These are phyloP conservation scores for Rhizodiscina lignyota DNA, from an alignment of 495 filamentous ascomycete genomes.

Conservation along the genomic window DNA sequence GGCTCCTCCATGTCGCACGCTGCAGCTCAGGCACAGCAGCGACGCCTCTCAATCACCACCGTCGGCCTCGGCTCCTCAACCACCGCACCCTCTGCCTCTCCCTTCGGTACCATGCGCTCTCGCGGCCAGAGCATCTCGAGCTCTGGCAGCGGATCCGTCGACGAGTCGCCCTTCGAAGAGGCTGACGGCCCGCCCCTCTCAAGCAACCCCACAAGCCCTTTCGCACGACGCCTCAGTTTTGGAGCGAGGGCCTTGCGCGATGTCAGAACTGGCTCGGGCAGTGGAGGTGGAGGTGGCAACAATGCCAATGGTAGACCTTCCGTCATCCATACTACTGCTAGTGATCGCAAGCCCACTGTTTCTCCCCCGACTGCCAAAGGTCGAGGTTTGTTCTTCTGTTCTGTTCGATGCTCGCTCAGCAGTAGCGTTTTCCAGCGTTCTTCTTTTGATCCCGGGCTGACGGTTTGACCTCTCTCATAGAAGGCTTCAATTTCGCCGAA, in stretches of 20 bases:
- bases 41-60: slow-evolving; percentile 74
- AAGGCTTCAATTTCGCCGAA: slow-evolving; percentile 90
- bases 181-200: slow-evolving; percentile 31
- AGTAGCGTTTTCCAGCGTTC: slow-evolving; percentile 10
- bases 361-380: slow-evolving; percentile 28
- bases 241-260: slow-evolving; percentile 74
- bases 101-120: slow-evolving; percentile 34
- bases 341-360: slow-evolving; percentile 13
- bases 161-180: slow-evolving; percentile 81
- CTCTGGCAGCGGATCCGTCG: slow-evolving; percentile 54
- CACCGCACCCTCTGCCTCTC: slow-evolving; percentile 37
- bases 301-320: slow-evolving; percentile 18
- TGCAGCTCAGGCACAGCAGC: slow-evolving; percentile 48
- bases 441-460: slow-evolving; percentile 40
- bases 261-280: slow-evolving; percentile 32
- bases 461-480: slow-evolving; percentile 40
- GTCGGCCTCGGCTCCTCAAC: slow-evolving; percentile 73
- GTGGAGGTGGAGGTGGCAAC: slow-evolving; percentile 18
- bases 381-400: slow-evolving; percentile 27
- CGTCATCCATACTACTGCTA: slow-evolving; percentile 3
- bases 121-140: slow-evolving; percentile 59
- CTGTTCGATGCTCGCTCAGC: slow-evolving; percentile 1
- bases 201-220: slow-evolving; percentile 44
- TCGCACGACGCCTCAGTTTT: slow-evolving; percentile 77
- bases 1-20: slow-evolving; percentile 45